Evolutionary conservation across 139 green algal species (phyloP).

Genomic region (Coelastrella sp.): DNA sequence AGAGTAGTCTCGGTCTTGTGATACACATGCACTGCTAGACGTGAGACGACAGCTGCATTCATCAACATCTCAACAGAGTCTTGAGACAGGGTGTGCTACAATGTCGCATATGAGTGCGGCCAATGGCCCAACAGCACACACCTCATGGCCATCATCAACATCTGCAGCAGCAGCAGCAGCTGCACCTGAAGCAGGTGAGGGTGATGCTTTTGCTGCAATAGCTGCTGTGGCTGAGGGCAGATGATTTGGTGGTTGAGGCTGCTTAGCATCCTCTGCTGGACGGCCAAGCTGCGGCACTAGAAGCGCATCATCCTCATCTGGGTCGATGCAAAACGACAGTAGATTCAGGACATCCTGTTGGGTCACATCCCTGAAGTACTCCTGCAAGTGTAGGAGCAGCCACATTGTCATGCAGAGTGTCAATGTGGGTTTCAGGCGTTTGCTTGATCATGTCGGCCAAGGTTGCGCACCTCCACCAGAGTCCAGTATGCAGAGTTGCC

Average conservation of each 20-base stretch:
- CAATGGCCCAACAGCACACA: background rate
- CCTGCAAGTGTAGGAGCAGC: too few species aligned
- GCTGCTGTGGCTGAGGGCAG: constrained; percentile 1
- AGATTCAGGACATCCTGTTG: constrained; percentile 76
- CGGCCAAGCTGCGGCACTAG: constrained; percentile 63
- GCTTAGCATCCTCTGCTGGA: constrained; percentile 5
- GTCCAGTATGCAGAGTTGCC: constrained; percentile 77
- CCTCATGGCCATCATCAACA: background rate
- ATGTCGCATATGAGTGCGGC: background rate
- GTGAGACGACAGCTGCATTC: too few species aligned
- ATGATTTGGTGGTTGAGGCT: constrained; percentile 23
- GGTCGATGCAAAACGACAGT: constrained; percentile 49
- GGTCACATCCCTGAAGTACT: constrained; percentile 83
- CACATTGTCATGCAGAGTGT: too few species aligned
- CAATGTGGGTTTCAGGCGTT: background rate
- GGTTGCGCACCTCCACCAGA: constrained; percentile 68
- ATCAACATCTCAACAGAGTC: too few species aligned
- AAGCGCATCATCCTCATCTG: constrained; percentile 68
- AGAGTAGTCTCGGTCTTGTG: too few species aligned
- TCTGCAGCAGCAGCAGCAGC: background rate
- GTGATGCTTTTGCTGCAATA: background rate
- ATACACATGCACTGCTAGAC: too few species aligned
- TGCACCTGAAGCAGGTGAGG: background rate
- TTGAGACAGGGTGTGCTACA: too few species aligned
- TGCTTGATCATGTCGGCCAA: background rate